These are phyloP conservation scores for Prototheca stagnorum DNA, from an alignment of 163 green algal genomes.

Conservation along the genomic window DNA sequence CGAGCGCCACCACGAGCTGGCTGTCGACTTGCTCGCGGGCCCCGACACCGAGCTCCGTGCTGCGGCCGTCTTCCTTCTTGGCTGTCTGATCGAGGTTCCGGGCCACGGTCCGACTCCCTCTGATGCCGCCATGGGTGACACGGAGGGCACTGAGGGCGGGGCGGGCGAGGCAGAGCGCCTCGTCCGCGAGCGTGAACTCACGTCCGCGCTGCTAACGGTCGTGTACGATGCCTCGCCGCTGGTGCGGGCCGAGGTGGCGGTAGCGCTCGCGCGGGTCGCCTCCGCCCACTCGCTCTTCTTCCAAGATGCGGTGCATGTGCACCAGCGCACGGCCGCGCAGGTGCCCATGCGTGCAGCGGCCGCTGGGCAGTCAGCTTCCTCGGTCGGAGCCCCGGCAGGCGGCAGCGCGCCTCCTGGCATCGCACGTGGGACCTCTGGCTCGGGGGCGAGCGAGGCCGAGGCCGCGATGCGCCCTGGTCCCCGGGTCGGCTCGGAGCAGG, in stretches of 20 bases:
- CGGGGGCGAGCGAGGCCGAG: too few species aligned
- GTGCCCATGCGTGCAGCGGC: too few species aligned
- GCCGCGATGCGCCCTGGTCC: too few species aligned
- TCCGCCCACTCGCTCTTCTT: constrained; percentile 31
- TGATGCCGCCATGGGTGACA: not conserved
- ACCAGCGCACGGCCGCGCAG: too few species aligned
- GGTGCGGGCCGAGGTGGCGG: constrained; percentile 32
- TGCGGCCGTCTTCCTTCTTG: constrained; percentile 72
- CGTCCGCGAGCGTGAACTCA: constrained; percentile 16
- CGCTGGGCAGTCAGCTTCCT: too few species aligned
- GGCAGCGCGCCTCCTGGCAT: too few species aligned
- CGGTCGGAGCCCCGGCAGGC: too few species aligned
- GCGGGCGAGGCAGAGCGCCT: constrained; percentile 2
- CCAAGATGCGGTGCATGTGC: constrained; percentile 29
- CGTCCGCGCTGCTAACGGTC: constrained; percentile 24
- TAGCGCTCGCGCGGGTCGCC: constrained; percentile 29
- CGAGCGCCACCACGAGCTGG: constrained; percentile 22
- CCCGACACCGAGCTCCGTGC: constrained; percentile 61
- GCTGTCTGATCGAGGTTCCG: constrained; percentile 58
- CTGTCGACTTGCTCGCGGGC: constrained; percentile 42
- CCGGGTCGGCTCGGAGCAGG: too few species aligned
- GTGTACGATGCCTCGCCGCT: constrained; percentile 64
- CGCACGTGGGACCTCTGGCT: too few species aligned
- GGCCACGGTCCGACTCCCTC: too few species aligned
- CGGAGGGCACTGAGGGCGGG: not conserved